Evolutionary conservation across 140 eudicot genomes (phyloP).

Genomic region (Ambrosia hybrid): DNA sequence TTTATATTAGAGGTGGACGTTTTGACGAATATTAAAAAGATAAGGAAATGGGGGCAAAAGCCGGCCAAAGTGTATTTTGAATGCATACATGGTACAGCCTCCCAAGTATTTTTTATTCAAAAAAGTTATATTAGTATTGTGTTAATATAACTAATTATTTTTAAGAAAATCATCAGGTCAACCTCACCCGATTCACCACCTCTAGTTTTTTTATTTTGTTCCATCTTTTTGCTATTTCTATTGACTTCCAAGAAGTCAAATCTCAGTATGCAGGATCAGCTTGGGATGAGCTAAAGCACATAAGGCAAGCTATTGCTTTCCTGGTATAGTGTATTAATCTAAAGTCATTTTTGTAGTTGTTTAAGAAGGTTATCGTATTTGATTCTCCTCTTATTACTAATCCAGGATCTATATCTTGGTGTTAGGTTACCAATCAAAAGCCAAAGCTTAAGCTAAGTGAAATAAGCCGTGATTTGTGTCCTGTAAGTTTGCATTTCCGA

Average conservation of each 20-base stretch:
- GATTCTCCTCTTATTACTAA: constrained; percentile 4
- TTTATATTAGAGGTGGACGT: constrained; percentile 19
- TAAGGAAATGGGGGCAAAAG: constrained; percentile 5
- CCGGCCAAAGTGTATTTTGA: not conserved
- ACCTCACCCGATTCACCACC: not conserved
- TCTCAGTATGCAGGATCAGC: constrained; percentile 36
- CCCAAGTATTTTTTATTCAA: not conserved
- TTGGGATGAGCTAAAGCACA: too few relatives aligned
- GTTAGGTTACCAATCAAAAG: constrained; percentile 78
- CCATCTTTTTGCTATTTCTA: constrained; percentile 2
- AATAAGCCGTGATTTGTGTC: constrained; percentile 87
- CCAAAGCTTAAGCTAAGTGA: constrained; percentile 82
- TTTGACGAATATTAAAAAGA: constrained; percentile 3
- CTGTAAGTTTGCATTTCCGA: constrained; percentile 57
- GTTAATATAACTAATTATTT: not conserved
- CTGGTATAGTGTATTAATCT: too few relatives aligned
- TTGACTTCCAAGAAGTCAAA: constrained; percentile 26
- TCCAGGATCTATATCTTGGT: constrained; percentile 26
- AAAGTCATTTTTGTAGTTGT: not conserved
- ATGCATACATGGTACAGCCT: constrained; percentile 2
- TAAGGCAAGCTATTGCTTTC: too few relatives aligned
- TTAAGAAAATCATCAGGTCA: not conserved
- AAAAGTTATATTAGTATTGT: not conserved
- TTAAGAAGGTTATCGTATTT: not conserved
- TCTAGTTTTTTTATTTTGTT: not conserved